phyloP scores from a whole-genome alignment of 345 rosid species.

The Bruguiera parviflora region DNA sequence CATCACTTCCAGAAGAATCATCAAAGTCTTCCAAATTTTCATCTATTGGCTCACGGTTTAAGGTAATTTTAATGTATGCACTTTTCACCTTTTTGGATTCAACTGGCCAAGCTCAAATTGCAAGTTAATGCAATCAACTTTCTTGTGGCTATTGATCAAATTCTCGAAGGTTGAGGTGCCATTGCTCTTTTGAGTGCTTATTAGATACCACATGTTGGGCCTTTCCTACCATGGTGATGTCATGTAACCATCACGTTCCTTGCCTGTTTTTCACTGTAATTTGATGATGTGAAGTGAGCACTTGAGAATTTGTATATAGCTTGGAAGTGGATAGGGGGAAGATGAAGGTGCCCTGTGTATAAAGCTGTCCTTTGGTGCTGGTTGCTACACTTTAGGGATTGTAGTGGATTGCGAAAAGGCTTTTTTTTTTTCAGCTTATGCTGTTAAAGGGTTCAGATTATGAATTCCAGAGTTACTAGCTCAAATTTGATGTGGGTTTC shows the following conservation, averaged over 20 bases:
- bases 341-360: neutral
- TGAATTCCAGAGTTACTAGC: no score
- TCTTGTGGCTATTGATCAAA: no score
- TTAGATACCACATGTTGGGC: no score
- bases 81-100: slow-evolving; percentile 1
- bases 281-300: neutral
- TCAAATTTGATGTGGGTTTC: no score
- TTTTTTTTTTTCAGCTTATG: no score
- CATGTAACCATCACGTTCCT: neutral
- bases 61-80: slow-evolving; percentile 41
- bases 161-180: no score
- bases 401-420: no score
- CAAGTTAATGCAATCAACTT: neutral
- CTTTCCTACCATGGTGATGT: neutral
- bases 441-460: no score
- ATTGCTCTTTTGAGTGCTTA: no score
- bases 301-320: neutral
- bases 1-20: slow-evolving; percentile 76
- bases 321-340: neutral
- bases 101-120: neutral
- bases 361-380: slow-evolving; percentile 17
- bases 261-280: neutral
- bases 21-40: slow-evolving; percentile 93
- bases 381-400: neutral
- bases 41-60: slow-evolving; percentile 89